A percentile compares a stretch with the other conserved stretches of the same genome.
phyloP scores from a whole-genome alignment of 1,139 yeast genomes.

The Hyphopichia khmerensis region DNA sequence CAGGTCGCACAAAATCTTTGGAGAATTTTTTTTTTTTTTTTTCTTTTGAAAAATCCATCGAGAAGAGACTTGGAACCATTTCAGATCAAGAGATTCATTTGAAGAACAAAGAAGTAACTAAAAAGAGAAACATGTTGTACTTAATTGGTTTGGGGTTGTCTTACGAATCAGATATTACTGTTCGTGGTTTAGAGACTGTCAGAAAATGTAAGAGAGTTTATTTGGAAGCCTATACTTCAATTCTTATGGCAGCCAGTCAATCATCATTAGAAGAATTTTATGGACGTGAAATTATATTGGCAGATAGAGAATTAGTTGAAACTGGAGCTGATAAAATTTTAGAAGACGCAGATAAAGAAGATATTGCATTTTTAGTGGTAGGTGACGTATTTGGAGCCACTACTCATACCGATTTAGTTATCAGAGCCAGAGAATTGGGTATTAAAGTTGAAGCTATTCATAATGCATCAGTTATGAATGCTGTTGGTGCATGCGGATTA shows the following conservation, averaged over 20 bases:
- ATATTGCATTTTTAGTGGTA: constrained; percentile 90
- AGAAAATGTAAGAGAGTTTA: constrained; percentile 83
- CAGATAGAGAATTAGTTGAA: constrained; percentile 94
- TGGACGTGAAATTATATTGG: constrained; percentile 81
- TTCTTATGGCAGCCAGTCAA: constrained; percentile 87
- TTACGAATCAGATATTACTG: constrained; percentile 86
- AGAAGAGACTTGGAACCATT: not conserved
- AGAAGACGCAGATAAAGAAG: constrained; percentile 79
- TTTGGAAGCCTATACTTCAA: constrained; percentile 92
- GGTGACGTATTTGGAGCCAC: constrained; percentile 99
- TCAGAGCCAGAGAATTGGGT: constrained; percentile 82
- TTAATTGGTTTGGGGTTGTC: constrained; percentile 91
- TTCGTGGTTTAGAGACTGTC: constrained; percentile 86
- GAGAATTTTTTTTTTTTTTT: not conserved
- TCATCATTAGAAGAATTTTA: constrained; percentile 71
- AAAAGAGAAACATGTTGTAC: constrained; percentile 60
- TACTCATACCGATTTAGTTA: constrained; percentile 90
- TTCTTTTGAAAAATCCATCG: constrained; percentile 2
- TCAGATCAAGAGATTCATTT: no score
- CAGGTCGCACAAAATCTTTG: not conserved
- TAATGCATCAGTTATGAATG: constrained; percentile 97
- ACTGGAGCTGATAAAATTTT: constrained; percentile 81
- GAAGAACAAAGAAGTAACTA: not conserved
- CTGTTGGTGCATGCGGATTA: constrained; percentile 96
- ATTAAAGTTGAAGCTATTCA: constrained; percentile 82